These are phyloP conservation scores for Boletus rubescentipes DNA, from an alignment of 768 basidiomycete genomes.

Conservation along the genomic window DNA sequence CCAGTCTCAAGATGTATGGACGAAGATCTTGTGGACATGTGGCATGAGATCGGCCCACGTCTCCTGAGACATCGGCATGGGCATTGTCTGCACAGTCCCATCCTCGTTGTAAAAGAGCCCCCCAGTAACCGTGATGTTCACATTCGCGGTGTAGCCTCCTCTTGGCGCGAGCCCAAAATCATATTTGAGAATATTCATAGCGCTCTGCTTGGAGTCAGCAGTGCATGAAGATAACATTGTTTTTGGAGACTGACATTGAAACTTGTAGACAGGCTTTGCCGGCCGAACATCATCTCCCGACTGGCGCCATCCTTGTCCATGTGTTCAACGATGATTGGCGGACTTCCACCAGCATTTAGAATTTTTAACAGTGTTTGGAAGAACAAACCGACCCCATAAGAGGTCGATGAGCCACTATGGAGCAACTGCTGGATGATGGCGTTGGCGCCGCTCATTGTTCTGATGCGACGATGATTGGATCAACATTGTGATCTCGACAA, in stretches of 20 bases:
- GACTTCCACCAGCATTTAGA: background rate
- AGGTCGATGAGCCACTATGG: background rate
- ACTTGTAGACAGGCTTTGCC: background rate
- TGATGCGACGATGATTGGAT: background rate
- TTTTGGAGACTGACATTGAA: constrained; percentile 2
- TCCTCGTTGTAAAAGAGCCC: background rate
- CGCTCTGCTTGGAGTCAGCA: background rate
- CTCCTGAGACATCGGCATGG: background rate
- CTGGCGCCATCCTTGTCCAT: background rate
- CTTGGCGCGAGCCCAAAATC: background rate
- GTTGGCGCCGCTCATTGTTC: constrained; percentile 9
- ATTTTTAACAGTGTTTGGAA: constrained; percentile 48
- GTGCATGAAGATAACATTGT: background rate
- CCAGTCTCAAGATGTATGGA: background rate
- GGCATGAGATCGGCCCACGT: constrained; percentile 1
- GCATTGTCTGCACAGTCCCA: background rate
- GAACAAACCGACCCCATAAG: constrained; percentile 41
- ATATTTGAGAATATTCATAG: background rate
- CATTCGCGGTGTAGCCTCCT: background rate
- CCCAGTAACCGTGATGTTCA: background rate
- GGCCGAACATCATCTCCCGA: constrained; percentile 10
- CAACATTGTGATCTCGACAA: background rate
- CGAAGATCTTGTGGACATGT: background rate
- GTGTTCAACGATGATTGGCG: constrained; percentile 5
- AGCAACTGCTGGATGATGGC: constrained; percentile 4